A percentile compares a stretch with the other conserved stretches of the same genome.
phyloP scores from a whole-genome alignment of 2,329 filamentous ascomycete species.

The Ophidiomyces ophidiicola region DNA sequence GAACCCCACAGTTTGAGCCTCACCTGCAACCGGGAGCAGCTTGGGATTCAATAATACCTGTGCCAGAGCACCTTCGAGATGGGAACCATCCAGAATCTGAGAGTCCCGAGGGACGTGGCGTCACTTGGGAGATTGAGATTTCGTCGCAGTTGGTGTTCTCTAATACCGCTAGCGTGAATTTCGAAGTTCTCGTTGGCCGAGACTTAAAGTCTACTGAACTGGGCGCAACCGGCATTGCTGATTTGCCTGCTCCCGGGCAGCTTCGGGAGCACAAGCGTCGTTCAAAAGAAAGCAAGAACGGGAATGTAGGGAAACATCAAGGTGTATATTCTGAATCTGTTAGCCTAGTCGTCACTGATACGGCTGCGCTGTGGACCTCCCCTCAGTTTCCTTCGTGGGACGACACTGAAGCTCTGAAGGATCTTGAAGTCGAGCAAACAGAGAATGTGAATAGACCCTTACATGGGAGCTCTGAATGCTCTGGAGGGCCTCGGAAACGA shows the following conservation, averaged over 20 bases:
- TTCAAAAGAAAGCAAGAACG: constrained; percentile 29
- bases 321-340: constrained; percentile 80
- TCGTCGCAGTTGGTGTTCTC: constrained; percentile 92
- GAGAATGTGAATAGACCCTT: constrained; percentile 11
- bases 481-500: constrained; percentile 40
- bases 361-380: constrained; percentile 82
- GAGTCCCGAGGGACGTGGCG: constrained; percentile 34
- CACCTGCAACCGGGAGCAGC: constrained; percentile 87
- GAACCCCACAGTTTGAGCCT: constrained; percentile 82
- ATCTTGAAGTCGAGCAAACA: constrained; percentile 21
- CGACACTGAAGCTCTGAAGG: constrained; percentile 30
- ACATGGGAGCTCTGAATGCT: constrained; percentile 18
- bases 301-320: constrained; percentile 39
- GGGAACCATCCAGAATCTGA: constrained; percentile 33
- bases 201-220: constrained; percentile 72
- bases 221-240: constrained; percentile 46
- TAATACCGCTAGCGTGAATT: constrained; percentile 71
- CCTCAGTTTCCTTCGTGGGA: constrained; percentile 60
- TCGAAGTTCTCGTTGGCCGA: constrained; percentile 72
- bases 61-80: constrained; percentile 58
- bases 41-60: constrained; percentile 67
- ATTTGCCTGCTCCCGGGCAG: constrained; percentile 50
- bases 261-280: constrained; percentile 65
- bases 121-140: constrained; percentile 84
- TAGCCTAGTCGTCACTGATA: constrained; percentile 71